These are phyloP conservation scores for Cymbidium sinense DNA, from an alignment of 106 monocot species.

Conservation along the genomic window DNA sequence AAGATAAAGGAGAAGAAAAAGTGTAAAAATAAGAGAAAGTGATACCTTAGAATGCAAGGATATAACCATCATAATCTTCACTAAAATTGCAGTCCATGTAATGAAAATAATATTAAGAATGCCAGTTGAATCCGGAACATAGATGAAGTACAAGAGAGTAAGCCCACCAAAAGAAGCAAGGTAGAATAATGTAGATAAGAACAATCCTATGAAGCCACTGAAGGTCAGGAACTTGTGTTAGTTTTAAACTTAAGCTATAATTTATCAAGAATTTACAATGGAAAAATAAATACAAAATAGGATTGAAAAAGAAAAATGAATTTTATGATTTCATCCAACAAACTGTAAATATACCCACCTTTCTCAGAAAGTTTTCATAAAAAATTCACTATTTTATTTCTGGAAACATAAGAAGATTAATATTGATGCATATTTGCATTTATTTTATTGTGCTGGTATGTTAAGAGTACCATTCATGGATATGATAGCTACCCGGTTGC, in stretches of 20 bases:
- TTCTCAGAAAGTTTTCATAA: no score
- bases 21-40: neutral
- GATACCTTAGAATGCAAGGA: conserved; percentile 74
- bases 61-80: conserved; percentile 49
- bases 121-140: conserved; percentile 31
- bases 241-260: neutral
- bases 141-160: conserved; percentile 31
- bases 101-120: conserved; percentile 63
- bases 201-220: conserved; percentile 50
- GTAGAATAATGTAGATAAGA: conserved; percentile 52
- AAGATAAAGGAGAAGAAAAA: neutral
- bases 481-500: no score
- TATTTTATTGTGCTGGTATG: no score
- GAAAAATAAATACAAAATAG: no score
- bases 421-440: no score
- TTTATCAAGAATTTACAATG: no score
- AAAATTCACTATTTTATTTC: no score
- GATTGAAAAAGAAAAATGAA: no score
- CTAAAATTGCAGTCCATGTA: conserved; percentile 57
- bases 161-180: conserved; percentile 44
- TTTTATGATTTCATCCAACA: no score
- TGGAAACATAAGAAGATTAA: no score
- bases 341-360: no score
- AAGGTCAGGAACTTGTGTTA: neutral
- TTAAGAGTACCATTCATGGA: no score